phyloP scores from a whole-genome alignment of 257 asterid species.

The Pogostemon cablin region DNA sequence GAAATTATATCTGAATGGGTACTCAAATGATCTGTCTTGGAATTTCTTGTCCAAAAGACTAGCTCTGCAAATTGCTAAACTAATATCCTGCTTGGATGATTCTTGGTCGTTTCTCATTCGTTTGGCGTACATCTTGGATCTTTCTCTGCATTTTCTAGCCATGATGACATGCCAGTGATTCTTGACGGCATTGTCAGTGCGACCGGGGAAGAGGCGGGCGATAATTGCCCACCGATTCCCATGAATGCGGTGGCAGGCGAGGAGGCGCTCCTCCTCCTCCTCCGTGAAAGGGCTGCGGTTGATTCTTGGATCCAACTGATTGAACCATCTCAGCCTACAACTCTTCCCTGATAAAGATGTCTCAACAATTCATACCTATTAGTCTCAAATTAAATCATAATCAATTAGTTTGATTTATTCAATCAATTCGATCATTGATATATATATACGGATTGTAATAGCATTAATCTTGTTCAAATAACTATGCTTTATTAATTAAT shows the following conservation, averaged over 20 bases:
- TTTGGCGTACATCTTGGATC: constrained; percentile 53
- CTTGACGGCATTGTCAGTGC: constrained; percentile 92
- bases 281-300: constrained; percentile 81
- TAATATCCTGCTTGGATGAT: constrained; percentile 36
- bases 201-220: constrained; percentile 80
- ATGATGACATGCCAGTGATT: constrained; percentile 94
- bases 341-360: constrained; percentile 66
- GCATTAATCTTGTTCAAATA: too few relatives aligned
- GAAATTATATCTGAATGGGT: constrained; percentile 30
- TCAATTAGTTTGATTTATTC: too few relatives aligned
- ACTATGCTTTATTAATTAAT: too few relatives aligned
- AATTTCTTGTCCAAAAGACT: constrained; percentile 33
- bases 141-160: constrained; percentile 76
- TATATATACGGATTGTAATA: too few relatives aligned
- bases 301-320: constrained; percentile 85
- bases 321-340: constrained; percentile 94
- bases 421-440: too few relatives aligned
- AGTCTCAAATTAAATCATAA: background rate
- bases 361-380: background rate
- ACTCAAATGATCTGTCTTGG: constrained; percentile 11
- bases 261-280: constrained; percentile 84
- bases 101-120: constrained; percentile 28
- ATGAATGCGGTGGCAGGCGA: constrained; percentile 72
- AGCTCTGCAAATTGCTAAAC: constrained; percentile 23
- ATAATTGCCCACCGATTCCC: constrained; percentile 94